Evolutionary conservation across 2,329 filamentous ascomycete genomes (phyloP).

Genomic region (Beauveria sp.): DNA sequence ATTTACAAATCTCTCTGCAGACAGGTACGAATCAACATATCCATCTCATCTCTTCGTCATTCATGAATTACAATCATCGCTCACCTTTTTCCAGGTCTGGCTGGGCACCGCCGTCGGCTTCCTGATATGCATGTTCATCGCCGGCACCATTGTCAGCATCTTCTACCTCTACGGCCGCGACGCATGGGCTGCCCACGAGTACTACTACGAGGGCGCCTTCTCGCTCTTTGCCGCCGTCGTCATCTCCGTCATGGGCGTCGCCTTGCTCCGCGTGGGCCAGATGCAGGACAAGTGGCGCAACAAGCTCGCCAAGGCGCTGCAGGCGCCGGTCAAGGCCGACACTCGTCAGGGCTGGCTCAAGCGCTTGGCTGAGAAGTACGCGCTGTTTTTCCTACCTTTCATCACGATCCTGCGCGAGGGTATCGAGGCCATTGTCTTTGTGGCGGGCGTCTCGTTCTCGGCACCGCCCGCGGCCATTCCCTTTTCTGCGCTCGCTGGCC

Average conservation of each 20-base stretch:
- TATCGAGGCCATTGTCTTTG: constrained; percentile 78
- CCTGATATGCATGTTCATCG: constrained; percentile 56
- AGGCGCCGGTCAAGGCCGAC: constrained; percentile 40
- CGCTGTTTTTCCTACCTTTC: constrained; percentile 81
- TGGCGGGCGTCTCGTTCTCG: constrained; percentile 76
- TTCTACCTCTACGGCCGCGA: constrained; percentile 63
- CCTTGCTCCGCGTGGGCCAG: constrained; percentile 73
- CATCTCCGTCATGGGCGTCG: constrained; percentile 74
- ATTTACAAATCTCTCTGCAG: constrained; percentile 61
- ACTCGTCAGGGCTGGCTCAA: constrained; percentile 42
- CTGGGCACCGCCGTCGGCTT: constrained; percentile 56
- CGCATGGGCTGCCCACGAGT: constrained; percentile 59
- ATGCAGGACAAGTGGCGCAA: constrained; percentile 82
- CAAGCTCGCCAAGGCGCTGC: constrained; percentile 67
- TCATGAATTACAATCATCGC: not conserved
- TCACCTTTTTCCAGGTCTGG: constrained; percentile 41
- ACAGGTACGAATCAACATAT: constrained; percentile 40
- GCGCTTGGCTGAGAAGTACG: constrained; percentile 65
- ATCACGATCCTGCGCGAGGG: constrained; percentile 82
- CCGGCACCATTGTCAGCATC: constrained; percentile 60
- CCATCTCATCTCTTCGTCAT: no score
- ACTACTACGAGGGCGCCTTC: constrained; percentile 78
- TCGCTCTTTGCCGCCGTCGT: constrained; percentile 67
- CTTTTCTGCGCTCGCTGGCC: constrained; percentile 66
- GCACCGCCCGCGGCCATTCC: constrained; percentile 71